These are phyloP conservation scores for Saccharomycopsis babjevae DNA, from an alignment of 805 yeast species.

Conservation along the genomic window DNA sequence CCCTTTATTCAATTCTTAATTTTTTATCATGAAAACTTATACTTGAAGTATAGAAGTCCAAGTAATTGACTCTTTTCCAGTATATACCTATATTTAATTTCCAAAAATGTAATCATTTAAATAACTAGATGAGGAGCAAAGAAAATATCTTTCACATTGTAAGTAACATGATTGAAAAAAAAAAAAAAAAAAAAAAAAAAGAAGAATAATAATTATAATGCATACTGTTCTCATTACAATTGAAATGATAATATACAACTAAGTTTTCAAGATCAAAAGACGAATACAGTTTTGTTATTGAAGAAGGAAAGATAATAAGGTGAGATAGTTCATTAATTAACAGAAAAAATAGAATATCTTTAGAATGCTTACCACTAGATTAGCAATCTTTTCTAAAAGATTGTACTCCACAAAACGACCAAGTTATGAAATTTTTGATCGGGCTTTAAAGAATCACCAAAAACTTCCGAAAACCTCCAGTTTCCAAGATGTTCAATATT, in stretches of 20 bases:
- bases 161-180: neutral
- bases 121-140: neutral
- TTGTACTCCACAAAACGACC: constrained; percentile 7
- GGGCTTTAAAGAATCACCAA: constrained; percentile 52
- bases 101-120: neutral
- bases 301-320: neutral
- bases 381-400: neutral
- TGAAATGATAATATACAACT: neutral
- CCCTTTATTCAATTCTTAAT: no score
- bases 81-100: no score
- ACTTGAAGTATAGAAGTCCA: no score
- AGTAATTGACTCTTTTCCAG: no score
- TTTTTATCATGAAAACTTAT: no score
- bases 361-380: neutral
- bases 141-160: neutral
- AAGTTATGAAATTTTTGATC: constrained; percentile 45
- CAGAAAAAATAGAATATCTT: neutral
- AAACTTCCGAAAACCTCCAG: constrained; percentile 29
- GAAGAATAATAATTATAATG: no score
- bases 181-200: neutral
- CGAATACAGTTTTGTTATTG: no score
- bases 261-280: neutral
- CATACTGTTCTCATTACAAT: neutral
- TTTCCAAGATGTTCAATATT: constrained; percentile 54
- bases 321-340: neutral